Evolutionary conservation across 2,329 filamentous ascomycete genomes (phyloP).

Genomic region (Colletotrichum endophyticum): DNA sequence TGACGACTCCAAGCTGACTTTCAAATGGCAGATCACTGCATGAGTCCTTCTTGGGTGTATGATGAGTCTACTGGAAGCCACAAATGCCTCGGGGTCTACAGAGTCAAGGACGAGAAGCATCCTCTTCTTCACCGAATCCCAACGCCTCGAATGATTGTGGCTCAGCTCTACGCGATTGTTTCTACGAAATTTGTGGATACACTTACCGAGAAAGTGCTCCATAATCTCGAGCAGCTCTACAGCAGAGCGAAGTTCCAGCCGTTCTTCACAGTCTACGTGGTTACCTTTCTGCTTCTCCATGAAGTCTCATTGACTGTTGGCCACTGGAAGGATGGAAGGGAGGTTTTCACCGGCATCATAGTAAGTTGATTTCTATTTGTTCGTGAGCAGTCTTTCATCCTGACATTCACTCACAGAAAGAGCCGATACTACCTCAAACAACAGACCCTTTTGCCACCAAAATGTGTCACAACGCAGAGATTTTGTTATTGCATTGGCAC

Average conservation of each 20-base stretch:
- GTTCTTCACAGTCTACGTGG: constrained; percentile 41
- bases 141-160: constrained; percentile 48
- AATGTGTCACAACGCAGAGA: constrained; percentile 50
- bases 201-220: constrained; percentile 36
- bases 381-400: no score
- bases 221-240: constrained; percentile 34
- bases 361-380: neutral
- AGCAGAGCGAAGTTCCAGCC: constrained; percentile 23
- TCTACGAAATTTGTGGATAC: constrained; percentile 38
- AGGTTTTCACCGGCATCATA: neutral
- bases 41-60: constrained; percentile 41
- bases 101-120: constrained; percentile 37
- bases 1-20: constrained; percentile 33
- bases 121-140: constrained; percentile 42
- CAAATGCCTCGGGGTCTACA: constrained; percentile 26
- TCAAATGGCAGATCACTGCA: constrained; percentile 30
- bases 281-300: constrained; percentile 46
- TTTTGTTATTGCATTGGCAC: constrained; percentile 54
- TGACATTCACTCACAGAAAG: neutral
- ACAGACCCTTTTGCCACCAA: neutral
- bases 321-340: neutral
- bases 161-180: constrained; percentile 50
- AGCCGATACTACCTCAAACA: neutral
- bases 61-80: constrained; percentile 46
- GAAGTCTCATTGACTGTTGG: neutral